Conservation (phyloP, 2,329 filamentous ascomycete genomes). For the Didymella keratinophila region DNA sequence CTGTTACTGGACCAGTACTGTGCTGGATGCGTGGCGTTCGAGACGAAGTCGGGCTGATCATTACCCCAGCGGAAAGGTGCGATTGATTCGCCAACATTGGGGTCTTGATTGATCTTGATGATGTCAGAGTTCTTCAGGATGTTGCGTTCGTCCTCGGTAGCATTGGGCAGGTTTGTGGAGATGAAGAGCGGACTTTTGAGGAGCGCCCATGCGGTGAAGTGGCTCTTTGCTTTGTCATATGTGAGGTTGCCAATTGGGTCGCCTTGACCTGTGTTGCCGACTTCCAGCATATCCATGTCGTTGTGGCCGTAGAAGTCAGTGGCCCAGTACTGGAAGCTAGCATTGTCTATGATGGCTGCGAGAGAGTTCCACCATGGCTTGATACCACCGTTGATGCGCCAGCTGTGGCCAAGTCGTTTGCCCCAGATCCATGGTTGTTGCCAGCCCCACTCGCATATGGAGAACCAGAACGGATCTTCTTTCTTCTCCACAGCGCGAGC, state of each 20-base stretch:
- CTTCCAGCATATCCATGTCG: conserved; percentile 52
- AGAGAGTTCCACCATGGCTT: conserved; percentile 34
- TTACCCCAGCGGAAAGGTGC: conserved; percentile 54
- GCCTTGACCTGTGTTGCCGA: conserved; percentile 41
- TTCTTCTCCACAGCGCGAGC: conserved; percentile 36
- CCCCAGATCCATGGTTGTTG: conserved; percentile 38
- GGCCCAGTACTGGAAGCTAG: conserved; percentile 33
- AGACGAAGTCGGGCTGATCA: conserved; percentile 58
- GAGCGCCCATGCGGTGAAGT: conserved; percentile 51
- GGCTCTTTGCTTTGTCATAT: conserved; percentile 37
- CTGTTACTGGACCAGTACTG: conserved; percentile 31
- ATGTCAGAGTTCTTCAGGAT: conserved; percentile 51
- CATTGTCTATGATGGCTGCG: conserved; percentile 34
- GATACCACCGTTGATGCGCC: conserved; percentile 36
- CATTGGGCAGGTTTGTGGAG: conserved; percentile 49
- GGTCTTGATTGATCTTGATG: conserved; percentile 54
- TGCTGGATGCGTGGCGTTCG: conserved; percentile 46
- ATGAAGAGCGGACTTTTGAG: conserved; percentile 55
- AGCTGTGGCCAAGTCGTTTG: conserved; percentile 36
- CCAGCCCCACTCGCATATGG: conserved; percentile 42
- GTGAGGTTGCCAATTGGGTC: conserved; percentile 41
- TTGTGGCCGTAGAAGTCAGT: conserved; percentile 51
- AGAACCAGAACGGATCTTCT: conserved; percentile 33
- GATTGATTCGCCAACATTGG: conserved; percentile 49
- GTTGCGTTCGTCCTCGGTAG: conserved; percentile 46